Evolutionary conservation across 306 rosid species (phyloP).

Genomic region (Clitoria ternatea): DNA sequence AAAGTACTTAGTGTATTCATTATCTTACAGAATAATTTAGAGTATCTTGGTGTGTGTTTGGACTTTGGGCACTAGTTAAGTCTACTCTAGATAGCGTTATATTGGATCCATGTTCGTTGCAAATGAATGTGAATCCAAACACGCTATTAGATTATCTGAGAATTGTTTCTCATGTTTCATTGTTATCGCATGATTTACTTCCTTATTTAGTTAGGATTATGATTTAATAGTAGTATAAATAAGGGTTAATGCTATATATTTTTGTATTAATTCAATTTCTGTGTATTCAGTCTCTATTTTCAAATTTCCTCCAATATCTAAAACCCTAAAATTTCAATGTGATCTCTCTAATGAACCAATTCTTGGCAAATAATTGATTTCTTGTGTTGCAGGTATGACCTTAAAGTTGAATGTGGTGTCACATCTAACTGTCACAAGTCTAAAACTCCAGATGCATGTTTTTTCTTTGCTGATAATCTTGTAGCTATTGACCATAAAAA

Average conservation of each 20-base stretch:
- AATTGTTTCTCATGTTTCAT: neutral
- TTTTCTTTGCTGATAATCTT: constrained; percentile 91
- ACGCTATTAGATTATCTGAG: neutral
- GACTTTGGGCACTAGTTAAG: too few species aligned
- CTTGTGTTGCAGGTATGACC: constrained; percentile 71
- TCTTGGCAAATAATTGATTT: constrained; percentile 16
- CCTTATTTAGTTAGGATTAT: neutral
- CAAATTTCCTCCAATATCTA: neutral
- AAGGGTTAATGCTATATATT: neutral
- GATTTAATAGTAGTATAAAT: neutral
- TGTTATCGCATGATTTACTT: neutral
- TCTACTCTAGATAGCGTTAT: too few species aligned
- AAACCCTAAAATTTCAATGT: neutral
- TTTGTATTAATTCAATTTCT: neutral
- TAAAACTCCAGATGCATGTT: constrained; percentile 88
- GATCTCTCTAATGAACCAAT: constrained; percentile 13
- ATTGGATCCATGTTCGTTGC: too few species aligned
- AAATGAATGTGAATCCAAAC: too few species aligned
- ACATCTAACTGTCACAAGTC: constrained; percentile 68
- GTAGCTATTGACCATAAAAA: constrained; percentile 74
- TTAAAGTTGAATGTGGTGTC: constrained; percentile 84
- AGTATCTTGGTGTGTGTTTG: too few species aligned
- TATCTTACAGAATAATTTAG: neutral
- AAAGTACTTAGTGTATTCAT: neutral
- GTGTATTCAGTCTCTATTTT: neutral